Evolutionary conservation across 2,329 filamentous ascomycete genomes (phyloP).

Genomic region (Arthrobotrys conoides): DNA sequence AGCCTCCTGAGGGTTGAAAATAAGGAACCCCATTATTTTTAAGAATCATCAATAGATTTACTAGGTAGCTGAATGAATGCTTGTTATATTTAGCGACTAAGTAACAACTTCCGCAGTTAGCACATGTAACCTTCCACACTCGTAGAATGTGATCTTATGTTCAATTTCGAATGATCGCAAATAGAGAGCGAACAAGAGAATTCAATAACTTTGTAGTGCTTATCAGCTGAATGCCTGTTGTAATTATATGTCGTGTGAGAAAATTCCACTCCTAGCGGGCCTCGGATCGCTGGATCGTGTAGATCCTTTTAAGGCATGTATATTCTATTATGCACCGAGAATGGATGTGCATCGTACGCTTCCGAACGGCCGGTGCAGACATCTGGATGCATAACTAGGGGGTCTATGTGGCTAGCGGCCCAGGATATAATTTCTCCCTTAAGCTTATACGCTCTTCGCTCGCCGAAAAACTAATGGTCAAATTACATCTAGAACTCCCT

Average conservation of each 20-base stretch:
- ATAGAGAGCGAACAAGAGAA: background rate
- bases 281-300: background rate
- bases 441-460: background rate
- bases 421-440: background rate
- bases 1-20: too few relatives aligned
- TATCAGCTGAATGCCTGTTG: background rate
- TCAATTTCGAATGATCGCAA: background rate
- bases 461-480: background rate
- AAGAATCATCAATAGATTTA: background rate
- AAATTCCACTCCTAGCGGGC: slow-evolving; percentile 13
- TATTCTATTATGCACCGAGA: background rate
- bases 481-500: background rate
- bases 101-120: background rate
- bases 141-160: slow-evolving; percentile 1
- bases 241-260: slow-evolving; percentile 22
- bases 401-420: background rate
- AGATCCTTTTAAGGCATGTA: background rate
- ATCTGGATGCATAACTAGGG: background rate
- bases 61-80: too few relatives aligned
- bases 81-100: background rate
- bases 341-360: background rate
- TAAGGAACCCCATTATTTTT: background rate
- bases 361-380: background rate
- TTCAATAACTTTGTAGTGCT: background rate
- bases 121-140: background rate